Percentiles rank a stretch among this genome's conserved stretches.
Evolutionary conservation across 495 filamentous ascomycete species (phyloP).

Genomic region (Hypoxylon lenormandii): DNA sequence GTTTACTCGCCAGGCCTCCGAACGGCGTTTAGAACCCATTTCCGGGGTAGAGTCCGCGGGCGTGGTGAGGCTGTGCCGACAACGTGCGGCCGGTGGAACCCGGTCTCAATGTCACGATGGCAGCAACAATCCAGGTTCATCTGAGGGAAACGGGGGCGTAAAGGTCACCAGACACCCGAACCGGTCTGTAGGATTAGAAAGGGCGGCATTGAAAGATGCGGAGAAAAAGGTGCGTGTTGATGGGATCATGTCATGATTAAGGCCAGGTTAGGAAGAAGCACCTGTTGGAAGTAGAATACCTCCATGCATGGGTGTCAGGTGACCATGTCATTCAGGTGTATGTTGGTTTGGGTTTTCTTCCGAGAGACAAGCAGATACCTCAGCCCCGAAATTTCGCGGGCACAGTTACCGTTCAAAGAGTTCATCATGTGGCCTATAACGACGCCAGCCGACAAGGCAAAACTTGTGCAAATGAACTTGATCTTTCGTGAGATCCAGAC

Average conservation of each 20-base stretch:
- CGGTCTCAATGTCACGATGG: slow-evolving; percentile 27
- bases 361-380: neutral
- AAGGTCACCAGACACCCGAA: neutral
- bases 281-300: neutral
- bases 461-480: neutral
- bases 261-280: neutral
- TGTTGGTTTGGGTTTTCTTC: no score
- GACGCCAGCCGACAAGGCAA: neutral
- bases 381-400: neutral
- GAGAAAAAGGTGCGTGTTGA: neutral
- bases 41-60: neutral
- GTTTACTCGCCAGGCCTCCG: neutral
- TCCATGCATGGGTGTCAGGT: neutral
- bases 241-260: neutral
- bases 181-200: neutral
- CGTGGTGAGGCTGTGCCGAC: slow-evolving; percentile 11
- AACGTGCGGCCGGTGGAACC: slow-evolving; percentile 21
- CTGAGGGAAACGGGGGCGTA: neutral
- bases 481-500: slow-evolving; percentile 25
- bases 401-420: neutral
- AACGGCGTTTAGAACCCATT: no score
- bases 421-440: slow-evolving; percentile 1
- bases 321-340: no score
- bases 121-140: neutral
- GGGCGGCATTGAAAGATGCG: neutral